A percentile compares a stretch with the other conserved stretches of the same genome.
These are phyloP conservation scores for Pichia cactophila DNA, from an alignment of 1,139 yeast species.

Conservation along the genomic window DNA sequence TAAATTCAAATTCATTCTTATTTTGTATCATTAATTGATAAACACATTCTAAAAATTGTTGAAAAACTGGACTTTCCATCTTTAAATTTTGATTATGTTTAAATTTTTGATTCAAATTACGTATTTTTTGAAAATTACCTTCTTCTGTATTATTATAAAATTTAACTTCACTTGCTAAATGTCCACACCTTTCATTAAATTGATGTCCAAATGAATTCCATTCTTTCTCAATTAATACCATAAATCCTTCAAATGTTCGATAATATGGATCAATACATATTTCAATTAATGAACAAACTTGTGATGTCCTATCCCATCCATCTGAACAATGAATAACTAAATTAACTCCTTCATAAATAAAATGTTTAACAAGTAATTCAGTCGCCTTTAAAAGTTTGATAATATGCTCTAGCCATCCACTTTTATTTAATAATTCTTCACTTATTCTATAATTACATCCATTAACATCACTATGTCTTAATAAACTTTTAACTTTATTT, in stretches of 20 bases:
- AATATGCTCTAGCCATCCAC: slow-evolving; percentile 76
- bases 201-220: slow-evolving; percentile 95
- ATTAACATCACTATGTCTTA: slow-evolving; percentile 59
- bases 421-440: slow-evolving; percentile 44
- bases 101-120: slow-evolving; percentile 34
- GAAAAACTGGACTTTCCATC: slow-evolving; percentile 81
- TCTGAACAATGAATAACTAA: slow-evolving; percentile 90
- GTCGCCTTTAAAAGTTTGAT: slow-evolving; percentile 67
- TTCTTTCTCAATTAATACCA: slow-evolving; percentile 80
- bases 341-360: slow-evolving; percentile 76
- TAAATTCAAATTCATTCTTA: slow-evolving; percentile 73
- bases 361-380: slow-evolving; percentile 68
- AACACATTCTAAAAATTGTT: slow-evolving; percentile 85
- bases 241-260: slow-evolving; percentile 82
- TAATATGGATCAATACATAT: slow-evolving; percentile 85
- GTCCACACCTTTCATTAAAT: slow-evolving; percentile 78
- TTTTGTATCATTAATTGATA: slow-evolving; percentile 70
- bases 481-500: slow-evolving; percentile 50
- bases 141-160: slow-evolving; percentile 27
- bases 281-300: slow-evolving; percentile 76
- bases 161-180: slow-evolving; percentile 40
- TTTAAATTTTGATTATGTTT: slow-evolving; percentile 38
- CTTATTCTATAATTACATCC: slow-evolving; percentile 30
- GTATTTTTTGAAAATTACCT: slow-evolving; percentile 22
- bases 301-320: slow-evolving; percentile 98